phyloP scores from a whole-genome alignment of 2,329 filamentous ascomycete species.

The Xylaria polymorpha region DNA sequence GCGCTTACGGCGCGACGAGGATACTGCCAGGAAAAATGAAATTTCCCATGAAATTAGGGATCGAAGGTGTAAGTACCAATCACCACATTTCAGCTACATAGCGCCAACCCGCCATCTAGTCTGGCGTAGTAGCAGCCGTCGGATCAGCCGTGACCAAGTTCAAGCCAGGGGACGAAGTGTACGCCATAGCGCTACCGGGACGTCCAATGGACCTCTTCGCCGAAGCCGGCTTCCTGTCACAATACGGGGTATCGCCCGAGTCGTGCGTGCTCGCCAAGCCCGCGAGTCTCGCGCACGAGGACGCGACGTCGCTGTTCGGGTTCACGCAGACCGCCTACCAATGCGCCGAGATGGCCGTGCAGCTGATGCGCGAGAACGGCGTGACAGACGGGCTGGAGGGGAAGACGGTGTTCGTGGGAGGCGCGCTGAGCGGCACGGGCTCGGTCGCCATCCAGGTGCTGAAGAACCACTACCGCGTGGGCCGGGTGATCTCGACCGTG shows the following conservation, averaged over 20 bases:
- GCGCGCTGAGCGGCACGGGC: slow-evolving; percentile 62
- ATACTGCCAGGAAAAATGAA: slow-evolving; percentile 45
- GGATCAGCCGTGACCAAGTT: slow-evolving; percentile 48
- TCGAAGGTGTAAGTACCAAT: slow-evolving; percentile 29
- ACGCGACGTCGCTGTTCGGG: slow-evolving; percentile 53
- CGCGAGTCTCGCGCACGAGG: slow-evolving; percentile 48
- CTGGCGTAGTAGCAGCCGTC: slow-evolving; percentile 49
- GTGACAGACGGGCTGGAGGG: slow-evolving; percentile 55
- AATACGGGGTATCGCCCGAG: slow-evolving; percentile 55
- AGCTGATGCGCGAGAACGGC: slow-evolving; percentile 49
- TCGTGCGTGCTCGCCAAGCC: slow-evolving; percentile 52
- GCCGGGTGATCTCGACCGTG: slow-evolving; percentile 62
- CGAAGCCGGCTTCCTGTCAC: slow-evolving; percentile 52
- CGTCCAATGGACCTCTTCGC: slow-evolving; percentile 52
- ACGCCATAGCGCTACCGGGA: slow-evolving; percentile 50
- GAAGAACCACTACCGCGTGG: slow-evolving; percentile 61
- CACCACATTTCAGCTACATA: background rate
- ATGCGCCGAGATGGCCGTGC: slow-evolving; percentile 54
- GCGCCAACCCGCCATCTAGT: background rate
- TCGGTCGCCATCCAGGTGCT: slow-evolving; percentile 61
- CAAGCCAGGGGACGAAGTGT: slow-evolving; percentile 54
- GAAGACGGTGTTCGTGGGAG: slow-evolving; percentile 64
- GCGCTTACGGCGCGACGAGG: slow-evolving; percentile 52
- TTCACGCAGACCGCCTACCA: slow-evolving; percentile 57
- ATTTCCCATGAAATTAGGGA: slow-evolving; percentile 34